Evolutionary conservation across 2,329 filamentous ascomycete genomes (phyloP), one percentile per base, ranked within the genome.

Genomic region (Alternaria arbusti): DNA sequence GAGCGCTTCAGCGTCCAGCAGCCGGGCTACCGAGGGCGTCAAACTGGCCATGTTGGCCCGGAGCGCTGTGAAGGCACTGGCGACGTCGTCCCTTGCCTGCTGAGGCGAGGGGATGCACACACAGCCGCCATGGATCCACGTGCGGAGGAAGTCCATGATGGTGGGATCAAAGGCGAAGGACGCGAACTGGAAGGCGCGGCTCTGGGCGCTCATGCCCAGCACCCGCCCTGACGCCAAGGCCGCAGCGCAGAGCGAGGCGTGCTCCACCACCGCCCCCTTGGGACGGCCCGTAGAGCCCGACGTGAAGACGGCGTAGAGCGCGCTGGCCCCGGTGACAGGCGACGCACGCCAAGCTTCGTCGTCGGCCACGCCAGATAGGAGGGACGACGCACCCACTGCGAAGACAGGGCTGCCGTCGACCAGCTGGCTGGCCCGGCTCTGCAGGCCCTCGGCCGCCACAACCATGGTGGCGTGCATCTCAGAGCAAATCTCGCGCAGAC

Each of bases 251-350:
- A n/a, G n/a, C n/a, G n/a, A n/a, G n/a, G n/a, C n/a, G 32, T 61
- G 52, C n/a, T 58, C 22, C 15, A 65, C 20, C 3, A 61, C 43
- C 3, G 95, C 89, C 4, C 91, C 91, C 72, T 96, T 95, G 0
- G 91, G 92, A 1, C 82, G 82, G 0, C 91, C 92, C 0, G 92
- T 95, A 23, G 89, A 93, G 2, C 92, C 92, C 13, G 91, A 93
- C 0, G 91, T 95, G 76, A 91, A 95, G 3, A 95, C 15, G 5
- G 44, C 36, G n/a, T 50, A 50, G 12, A 20, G 13, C 5, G 28
- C 30, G 2, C 4, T 10, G n/a, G 20, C n/a, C 6, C 6, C 22
- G 9, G 50, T 32, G 11, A 15, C 13, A n/a, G 44, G 44, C 44
- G n/a, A n/a, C n/a, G n/a, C n/a, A n/a, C n/a, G n/a, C n/a, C n/a